Evolutionary conservation across 2,329 filamentous ascomycete genomes (phyloP).

Genomic region (Bipolaris oryzae): DNA sequence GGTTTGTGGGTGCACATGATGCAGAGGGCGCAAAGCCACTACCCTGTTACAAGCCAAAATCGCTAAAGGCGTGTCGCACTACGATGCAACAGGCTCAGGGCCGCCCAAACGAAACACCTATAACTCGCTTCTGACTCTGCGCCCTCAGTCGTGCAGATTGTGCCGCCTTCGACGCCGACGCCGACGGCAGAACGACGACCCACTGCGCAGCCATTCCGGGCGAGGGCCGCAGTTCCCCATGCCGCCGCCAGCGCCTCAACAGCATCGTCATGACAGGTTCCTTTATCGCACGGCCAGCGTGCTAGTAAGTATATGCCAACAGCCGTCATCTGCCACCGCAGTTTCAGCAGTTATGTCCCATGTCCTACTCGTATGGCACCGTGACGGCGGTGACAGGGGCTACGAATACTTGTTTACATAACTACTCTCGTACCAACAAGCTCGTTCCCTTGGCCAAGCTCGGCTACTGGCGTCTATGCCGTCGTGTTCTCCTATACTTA

Average conservation of each 20-base stretch:
- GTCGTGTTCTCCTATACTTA: not conserved
- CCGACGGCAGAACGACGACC: not conserved
- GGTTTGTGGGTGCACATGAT: constrained; percentile 1
- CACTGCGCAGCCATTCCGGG: not conserved
- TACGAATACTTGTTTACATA: too few relatives aligned
- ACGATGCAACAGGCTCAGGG: constrained; percentile 25
- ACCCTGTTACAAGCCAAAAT: constrained; percentile 16
- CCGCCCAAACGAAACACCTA: constrained; percentile 29
- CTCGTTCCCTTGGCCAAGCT: constrained; percentile 10
- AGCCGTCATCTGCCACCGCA: too few relatives aligned
- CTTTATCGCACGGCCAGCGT: not conserved
- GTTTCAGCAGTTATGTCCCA: too few relatives aligned
- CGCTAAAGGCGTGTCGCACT: constrained; percentile 28
- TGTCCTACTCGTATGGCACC: too few relatives aligned
- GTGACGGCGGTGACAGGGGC: too few relatives aligned
- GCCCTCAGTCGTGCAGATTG: constrained; percentile 1
- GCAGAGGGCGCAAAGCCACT: constrained; percentile 8
- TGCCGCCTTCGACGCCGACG: constrained; percentile 5
- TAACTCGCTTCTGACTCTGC: constrained; percentile 17
- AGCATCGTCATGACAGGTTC: not conserved
- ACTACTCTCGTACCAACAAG: not conserved
- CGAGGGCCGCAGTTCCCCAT: not conserved
- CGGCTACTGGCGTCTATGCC: constrained; percentile 9
- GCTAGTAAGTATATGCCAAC: not conserved
- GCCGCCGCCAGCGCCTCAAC: not conserved